These are phyloP conservation scores for Silene coronaria DNA, from an alignment of 179 eudicot species.

Conservation along the genomic window DNA sequence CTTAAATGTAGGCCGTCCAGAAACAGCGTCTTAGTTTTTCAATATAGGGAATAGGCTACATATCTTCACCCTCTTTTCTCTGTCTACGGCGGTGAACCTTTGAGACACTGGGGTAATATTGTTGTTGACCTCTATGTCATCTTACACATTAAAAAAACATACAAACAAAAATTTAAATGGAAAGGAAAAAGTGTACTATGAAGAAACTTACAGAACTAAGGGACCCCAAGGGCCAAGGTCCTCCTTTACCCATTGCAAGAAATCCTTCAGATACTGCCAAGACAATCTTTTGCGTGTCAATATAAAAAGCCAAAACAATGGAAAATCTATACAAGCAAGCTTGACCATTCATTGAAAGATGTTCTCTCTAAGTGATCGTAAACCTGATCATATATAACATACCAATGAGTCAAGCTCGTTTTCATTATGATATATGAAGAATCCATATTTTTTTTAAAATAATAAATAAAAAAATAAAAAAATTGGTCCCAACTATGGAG, in stretches of 20 bases:
- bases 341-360: background rate
- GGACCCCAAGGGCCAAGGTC: constrained; percentile 99
- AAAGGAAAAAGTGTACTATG: background rate
- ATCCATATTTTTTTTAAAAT: background rate
- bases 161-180: background rate
- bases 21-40: background rate
- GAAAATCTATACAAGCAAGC: background rate
- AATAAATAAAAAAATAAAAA: too few relatives aligned
- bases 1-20: background rate
- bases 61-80: background rate
- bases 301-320: constrained; percentile 8
- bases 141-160: background rate
- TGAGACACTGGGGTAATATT: background rate
- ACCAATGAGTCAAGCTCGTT: background rate
- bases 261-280: constrained; percentile 66
- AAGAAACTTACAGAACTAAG: constrained; percentile 67
- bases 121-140: background rate
- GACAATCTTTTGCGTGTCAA: constrained; percentile 15
- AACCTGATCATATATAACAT: background rate
- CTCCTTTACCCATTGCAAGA: constrained; percentile 76
- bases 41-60: background rate
- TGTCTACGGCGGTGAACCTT: background rate
- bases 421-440: background rate
- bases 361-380: background rate
- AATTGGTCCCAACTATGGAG: background rate